Evolutionary conservation across 2,329 filamentous ascomycete genomes (phyloP).

Genomic region (Orbilia javanica): DNA sequence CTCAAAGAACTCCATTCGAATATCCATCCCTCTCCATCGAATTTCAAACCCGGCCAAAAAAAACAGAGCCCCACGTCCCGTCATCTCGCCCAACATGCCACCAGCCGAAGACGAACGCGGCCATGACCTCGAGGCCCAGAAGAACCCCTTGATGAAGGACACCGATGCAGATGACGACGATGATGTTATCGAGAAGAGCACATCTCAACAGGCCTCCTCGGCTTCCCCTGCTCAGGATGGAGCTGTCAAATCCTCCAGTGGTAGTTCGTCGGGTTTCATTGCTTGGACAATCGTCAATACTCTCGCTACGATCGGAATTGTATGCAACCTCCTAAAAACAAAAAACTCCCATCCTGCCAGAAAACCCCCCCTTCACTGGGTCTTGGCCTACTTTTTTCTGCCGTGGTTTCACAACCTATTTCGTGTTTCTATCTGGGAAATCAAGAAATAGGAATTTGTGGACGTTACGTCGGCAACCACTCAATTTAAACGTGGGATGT

Average conservation of each 20-base stretch:
- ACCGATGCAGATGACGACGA: slow-evolving; percentile 49
- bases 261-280: slow-evolving; percentile 61
- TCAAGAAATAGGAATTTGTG: no score
- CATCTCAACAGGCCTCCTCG: slow-evolving; percentile 23
- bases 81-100: slow-evolving; percentile 35
- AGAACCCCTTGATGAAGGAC: slow-evolving; percentile 47
- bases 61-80: slow-evolving; percentile 16
- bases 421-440: not conserved
- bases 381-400: slow-evolving; percentile 26
- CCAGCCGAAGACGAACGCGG: slow-evolving; percentile 50
- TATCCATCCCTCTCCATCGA: not conserved
- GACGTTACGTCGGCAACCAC: not conserved
- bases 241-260: slow-evolving; percentile 43
- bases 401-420: not conserved
- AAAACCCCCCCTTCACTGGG: no score
- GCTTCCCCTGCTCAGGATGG: slow-evolving; percentile 44
- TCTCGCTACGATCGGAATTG: slow-evolving; percentile 74
- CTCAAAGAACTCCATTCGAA: slow-evolving; percentile 1
- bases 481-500: slow-evolving; percentile 9
- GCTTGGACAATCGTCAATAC: slow-evolving; percentile 75
- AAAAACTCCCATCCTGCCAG: not conserved
- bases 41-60: no score
- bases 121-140: slow-evolving; percentile 54
- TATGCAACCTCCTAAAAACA: slow-evolving; percentile 64
- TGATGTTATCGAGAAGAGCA: slow-evolving; percentile 47